Evolutionary conservation across 768 basidiomycete genomes (phyloP).

Genomic region (Zangia roseola): DNA sequence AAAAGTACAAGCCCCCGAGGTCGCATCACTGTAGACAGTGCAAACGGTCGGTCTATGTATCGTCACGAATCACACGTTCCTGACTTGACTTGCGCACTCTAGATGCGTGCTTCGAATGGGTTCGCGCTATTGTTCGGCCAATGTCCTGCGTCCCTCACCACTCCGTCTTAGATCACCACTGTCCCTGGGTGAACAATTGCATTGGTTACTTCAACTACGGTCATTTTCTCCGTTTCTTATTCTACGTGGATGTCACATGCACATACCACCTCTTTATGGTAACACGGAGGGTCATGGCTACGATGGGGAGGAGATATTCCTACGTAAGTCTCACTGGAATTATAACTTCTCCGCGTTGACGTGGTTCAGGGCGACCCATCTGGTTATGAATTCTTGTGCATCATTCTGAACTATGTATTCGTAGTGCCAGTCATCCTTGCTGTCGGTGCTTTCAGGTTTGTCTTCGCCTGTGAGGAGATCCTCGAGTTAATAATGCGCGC

Average conservation of each 20-base stretch:
- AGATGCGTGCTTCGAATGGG: slow-evolving; percentile 92
- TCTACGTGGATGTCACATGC: slow-evolving; percentile 90
- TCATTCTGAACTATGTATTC: slow-evolving; percentile 83
- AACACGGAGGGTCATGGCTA: slow-evolving; percentile 55
- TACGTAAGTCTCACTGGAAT: slow-evolving; percentile 45
- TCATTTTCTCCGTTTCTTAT: slow-evolving; percentile 86
- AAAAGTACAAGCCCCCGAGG: slow-evolving; percentile 81
- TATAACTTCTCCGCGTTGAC: background rate
- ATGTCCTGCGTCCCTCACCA: slow-evolving; percentile 5
- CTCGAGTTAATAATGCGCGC: slow-evolving; percentile 11
- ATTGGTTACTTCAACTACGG: slow-evolving; percentile 92
- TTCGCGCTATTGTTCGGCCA: slow-evolving; percentile 30
- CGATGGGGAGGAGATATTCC: slow-evolving; percentile 38
- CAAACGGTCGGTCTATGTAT: slow-evolving; percentile 53
- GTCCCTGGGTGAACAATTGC: slow-evolving; percentile 93
- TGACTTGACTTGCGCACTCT: slow-evolving; percentile 4
- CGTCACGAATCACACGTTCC: background rate
- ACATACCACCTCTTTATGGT: slow-evolving; percentile 87
- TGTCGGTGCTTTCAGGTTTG: slow-evolving; percentile 88
- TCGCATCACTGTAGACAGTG: slow-evolving; percentile 94
- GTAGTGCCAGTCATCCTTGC: slow-evolving; percentile 83
- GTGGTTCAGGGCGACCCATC: slow-evolving; percentile 62
- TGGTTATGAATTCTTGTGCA: slow-evolving; percentile 69
- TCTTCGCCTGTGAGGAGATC: background rate
- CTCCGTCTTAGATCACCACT: slow-evolving; percentile 69